A percentile compares a stretch with the other conserved stretches of the same genome.
These are phyloP conservation scores for Talaromyces funiculosus DNA, from an alignment of 2,329 filamentous ascomycete species.

Conservation along the genomic window DNA sequence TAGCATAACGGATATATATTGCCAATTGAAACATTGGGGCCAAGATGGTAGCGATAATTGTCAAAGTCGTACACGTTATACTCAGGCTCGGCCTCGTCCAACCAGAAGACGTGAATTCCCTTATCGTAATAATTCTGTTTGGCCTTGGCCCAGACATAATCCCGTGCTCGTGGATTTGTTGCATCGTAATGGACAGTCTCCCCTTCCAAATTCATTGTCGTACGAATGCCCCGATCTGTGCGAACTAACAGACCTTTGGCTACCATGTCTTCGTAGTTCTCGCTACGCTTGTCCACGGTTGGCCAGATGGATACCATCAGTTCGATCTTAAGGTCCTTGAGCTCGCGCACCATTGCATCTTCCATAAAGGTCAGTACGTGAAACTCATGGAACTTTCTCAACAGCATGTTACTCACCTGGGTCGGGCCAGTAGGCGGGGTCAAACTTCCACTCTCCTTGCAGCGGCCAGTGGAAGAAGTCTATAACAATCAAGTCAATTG, in stretches of 20 bases:
- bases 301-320: conserved; percentile 68
- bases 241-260: conserved; percentile 57
- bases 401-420: conserved; percentile 39
- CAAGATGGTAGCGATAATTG: conserved; percentile 57
- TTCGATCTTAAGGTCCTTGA: conserved; percentile 55
- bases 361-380: neutral
- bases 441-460: conserved; percentile 65
- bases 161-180: conserved; percentile 56
- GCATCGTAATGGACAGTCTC: conserved; percentile 58
- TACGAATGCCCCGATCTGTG: conserved; percentile 54
- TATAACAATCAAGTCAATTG: conserved; percentile 59
- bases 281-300: conserved; percentile 54
- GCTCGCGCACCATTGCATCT: conserved; percentile 59
- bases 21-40: conserved; percentile 51
- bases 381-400: neutral
- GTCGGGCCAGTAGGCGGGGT: conserved; percentile 59
- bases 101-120: conserved; percentile 61
- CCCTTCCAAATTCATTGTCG: conserved; percentile 55
- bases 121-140: conserved; percentile 57
- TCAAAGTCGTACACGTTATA: conserved; percentile 62
- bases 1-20: conserved; percentile 58
- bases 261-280: conserved; percentile 59
- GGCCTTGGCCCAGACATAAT: conserved; percentile 55
- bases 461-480: conserved; percentile 64
- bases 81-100: conserved; percentile 65